A percentile compares a stretch with the other conserved stretches of the same genome.
These are phyloP conservation scores for Stachybotrys elegans DNA, from an alignment of 2,329 filamentous ascomycete genomes.

Conservation along the genomic window DNA sequence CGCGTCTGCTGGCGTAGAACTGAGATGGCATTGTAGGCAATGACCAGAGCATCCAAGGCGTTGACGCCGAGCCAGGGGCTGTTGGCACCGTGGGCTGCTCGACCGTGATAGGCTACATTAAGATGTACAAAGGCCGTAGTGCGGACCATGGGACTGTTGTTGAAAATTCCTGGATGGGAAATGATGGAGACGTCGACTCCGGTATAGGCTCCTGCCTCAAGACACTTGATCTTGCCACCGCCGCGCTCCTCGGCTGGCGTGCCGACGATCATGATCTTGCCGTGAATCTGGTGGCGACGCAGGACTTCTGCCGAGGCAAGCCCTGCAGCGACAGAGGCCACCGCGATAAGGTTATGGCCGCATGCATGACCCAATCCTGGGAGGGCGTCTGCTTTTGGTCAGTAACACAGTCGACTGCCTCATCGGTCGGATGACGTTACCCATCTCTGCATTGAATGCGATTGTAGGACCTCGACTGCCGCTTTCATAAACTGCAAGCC, in stretches of 20 bases:
- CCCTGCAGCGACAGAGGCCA: slow-evolving; percentile 39
- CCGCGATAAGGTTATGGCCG: slow-evolving; percentile 50
- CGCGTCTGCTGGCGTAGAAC: slow-evolving; percentile 52
- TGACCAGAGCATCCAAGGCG: slow-evolving; percentile 51
- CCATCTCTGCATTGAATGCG: slow-evolving; percentile 30
- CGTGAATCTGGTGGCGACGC: not conserved
- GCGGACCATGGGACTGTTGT: slow-evolving; percentile 41
- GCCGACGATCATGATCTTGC: slow-evolving; percentile 32
- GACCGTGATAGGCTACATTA: slow-evolving; percentile 47
- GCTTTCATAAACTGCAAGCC: slow-evolving; percentile 32
- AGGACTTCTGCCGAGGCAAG: slow-evolving; percentile 13
- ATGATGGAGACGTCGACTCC: slow-evolving; percentile 26
- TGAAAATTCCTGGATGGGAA: slow-evolving; percentile 28
- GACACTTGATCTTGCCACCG: slow-evolving; percentile 43
- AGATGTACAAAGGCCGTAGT: slow-evolving; percentile 47
- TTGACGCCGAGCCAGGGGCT: slow-evolving; percentile 57
- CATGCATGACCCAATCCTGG: slow-evolving; percentile 48
- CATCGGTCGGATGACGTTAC: not conserved
- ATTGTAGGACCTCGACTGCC: slow-evolving; percentile 28
- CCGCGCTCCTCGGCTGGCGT: slow-evolving; percentile 51
- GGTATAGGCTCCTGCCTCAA: slow-evolving; percentile 38
- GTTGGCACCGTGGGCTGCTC: slow-evolving; percentile 50
- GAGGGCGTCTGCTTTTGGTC: slow-evolving; percentile 35
- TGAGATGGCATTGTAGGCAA: slow-evolving; percentile 41
- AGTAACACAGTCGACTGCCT: not conserved